Base-by-base conservation (phyloP, 129 eudicot species). In the Kitagawia praeruptora region DNA sequence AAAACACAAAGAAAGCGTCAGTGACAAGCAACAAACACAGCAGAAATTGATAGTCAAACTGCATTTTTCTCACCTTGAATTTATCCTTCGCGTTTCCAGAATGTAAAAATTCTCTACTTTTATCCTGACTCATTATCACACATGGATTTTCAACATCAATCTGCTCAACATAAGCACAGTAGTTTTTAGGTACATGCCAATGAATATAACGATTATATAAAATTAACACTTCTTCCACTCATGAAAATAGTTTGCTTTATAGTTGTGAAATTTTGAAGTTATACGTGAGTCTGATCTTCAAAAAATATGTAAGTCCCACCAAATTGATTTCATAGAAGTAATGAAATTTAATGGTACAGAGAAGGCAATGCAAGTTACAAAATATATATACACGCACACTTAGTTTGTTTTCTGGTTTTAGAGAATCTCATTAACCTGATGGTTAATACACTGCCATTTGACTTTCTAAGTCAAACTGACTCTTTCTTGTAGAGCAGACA, bases 81-180 rank as follows among this genome's bases (percentile, higher is more conserved):
- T 92, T 96, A 80, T 96, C 99, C 87, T 90, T 96, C 76, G 86
- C 90, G 75, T 87, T 96, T 76, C 99, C 99, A 25, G 99, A 96
- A 88, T 96, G 97, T 80, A 96, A 84, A 87, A 96, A 96, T 83
- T 96, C 99, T 82, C 99, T 83, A 81, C 99, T 96, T 89, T 92
- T 96, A 84, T 96, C 99, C 87, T 96, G 99, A 76, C 90, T 92
- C 99, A 96, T 92, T 64, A 96, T 87, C 42, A 92, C 97, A 80
- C 99, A 96, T 25, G 99, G 99, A 90, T 96, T 96, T 72, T 96
- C 99, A 51, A 96, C 99, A 89, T 96, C 99, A 88, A 96, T 96
- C 99, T 96, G 91, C 84, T 87, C 34, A 78, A 48, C 48, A 23
- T 42, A 38, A 75, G 75, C 63, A 78, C 69, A 75, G 69, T 40